Base-by-base conservation (phyloP, 139 green algal genomes). In the Asterochloris sp. region DNA sequence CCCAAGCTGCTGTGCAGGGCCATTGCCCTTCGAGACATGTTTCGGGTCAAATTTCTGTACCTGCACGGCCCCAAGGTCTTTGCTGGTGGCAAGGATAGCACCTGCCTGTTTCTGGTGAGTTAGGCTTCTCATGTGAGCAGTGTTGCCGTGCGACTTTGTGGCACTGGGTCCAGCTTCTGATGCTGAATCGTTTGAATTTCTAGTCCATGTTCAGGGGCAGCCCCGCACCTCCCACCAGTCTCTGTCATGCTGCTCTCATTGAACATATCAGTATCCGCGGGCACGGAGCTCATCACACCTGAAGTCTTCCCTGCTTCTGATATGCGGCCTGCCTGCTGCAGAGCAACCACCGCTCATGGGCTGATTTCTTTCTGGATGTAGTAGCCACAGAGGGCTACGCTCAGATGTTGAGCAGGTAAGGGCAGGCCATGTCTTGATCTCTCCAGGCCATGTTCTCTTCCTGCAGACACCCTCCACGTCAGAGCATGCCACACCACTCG, bases 281-380 rank as follows among this genome's bases (percentile, higher is more conserved):
- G 38, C 6, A 6, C 38, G 6, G 38, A 54, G 38, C 2, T 6
- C 38, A 6, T 2, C 38, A 54, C 4, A 10, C 6, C 38, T 54
- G 38, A 54, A 54, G 4, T 6, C 38, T 54, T 6, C 38, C 2
- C 38, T 6, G 6, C 38, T 54, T 54, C 38, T 54, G 38, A 54
- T 54, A 6, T 54, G 38, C 38, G n/a, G n/a, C n/a, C n/a, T n/a
- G 24, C 19, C 23, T 2, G 27, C 61, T 83, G 86, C 92, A 97
- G 88, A 89, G 88, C 87, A 98, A 98, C 81, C 95, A 98, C 84
- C 89, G 95, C 27, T 93, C 86, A 69, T 98, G 95, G 95, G 91
- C 90, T 0, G 95, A 98, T 81, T 98, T 98, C 75, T 97, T 97
- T 76, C 75, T 98, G 19, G 95, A 98, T 83, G 82, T 92, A 11